Percentiles rank a stretch among this genome's conserved stretches.
Evolutionary conservation across 202 grass and related monocot genomes (phyloP).

Genomic region (Carex arenaria): DNA sequence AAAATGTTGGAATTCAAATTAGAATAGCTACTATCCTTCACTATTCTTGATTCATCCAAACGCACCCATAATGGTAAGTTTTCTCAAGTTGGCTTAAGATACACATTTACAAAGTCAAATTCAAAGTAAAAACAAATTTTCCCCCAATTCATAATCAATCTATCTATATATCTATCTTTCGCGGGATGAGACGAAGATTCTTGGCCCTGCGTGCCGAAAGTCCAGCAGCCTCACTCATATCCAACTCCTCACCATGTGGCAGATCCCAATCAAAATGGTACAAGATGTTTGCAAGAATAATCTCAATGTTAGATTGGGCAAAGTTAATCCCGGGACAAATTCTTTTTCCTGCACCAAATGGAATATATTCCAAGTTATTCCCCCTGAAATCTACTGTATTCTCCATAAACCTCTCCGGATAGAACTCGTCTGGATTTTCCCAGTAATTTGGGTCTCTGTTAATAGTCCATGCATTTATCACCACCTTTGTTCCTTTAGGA

Average conservation of each 20-base stretch:
- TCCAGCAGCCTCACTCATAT: slow-evolving; percentile 32
- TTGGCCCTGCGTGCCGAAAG: slow-evolving; percentile 16
- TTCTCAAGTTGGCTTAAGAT: no score
- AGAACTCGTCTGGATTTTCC: slow-evolving; percentile 24
- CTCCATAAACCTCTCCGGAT: slow-evolving; percentile 22
- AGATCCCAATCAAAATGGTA: slow-evolving; percentile 32
- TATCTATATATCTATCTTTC: background rate
- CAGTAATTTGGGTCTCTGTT: slow-evolving; percentile 25
- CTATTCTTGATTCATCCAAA: no score
- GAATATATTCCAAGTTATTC: slow-evolving; percentile 20
- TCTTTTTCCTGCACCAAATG: slow-evolving; percentile 30
- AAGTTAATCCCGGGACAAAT: slow-evolving; percentile 32
- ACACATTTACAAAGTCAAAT: no score
- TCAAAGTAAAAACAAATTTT: background rate
- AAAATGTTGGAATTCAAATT: no score
- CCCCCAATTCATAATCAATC: background rate
- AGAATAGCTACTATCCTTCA: no score
- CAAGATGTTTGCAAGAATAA: slow-evolving; percentile 33
- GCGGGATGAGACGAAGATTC: background rate
- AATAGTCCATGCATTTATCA: slow-evolving; percentile 30
- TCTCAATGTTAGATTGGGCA: slow-evolving; percentile 24
- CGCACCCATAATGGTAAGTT: no score
- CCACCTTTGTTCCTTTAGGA: slow-evolving; percentile 20
- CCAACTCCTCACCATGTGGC: slow-evolving; percentile 3
- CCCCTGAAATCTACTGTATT: slow-evolving; percentile 27